Base-by-base conservation (phyloP, 192 early-diverging fungal species). In the Umbelopsis ramanniana region DNA sequence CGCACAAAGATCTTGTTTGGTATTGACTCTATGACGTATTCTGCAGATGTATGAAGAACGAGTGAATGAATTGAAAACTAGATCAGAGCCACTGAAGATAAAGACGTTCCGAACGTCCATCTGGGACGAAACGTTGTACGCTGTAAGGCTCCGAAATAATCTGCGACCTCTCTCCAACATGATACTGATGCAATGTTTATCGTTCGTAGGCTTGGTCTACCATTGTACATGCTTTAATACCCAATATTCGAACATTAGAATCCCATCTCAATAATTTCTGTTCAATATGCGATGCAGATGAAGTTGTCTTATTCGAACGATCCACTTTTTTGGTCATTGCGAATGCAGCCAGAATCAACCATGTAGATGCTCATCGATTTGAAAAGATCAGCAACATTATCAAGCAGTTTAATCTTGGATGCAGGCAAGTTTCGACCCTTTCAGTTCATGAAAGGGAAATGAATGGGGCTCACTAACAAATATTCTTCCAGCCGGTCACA, bases 261-360 rank as follows among this genome's bases (percentile, higher is more conserved):
- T 76, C 77, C 8, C 89, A 96, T 67, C 81, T 99, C 67, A 78
- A 88, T 55, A 88, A 86, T 46, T 98, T 99, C 73, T 88, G 91
- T 71, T 70, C 73, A 29, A 84, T 95, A 73, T 93, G 94, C 70
- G 97, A 98, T 57, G 96, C 96, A 0, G 88, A 94, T 50, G 96
- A 99, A 78, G 93, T 99, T 29, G 93, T 97, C 3, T 79, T 99
- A 26, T 99, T 98, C 79, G 97, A 99, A 78, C 81, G 93, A 33
- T 89, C 95, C 24, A 98, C 97, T 23, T 99, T 99, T 77, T 81
- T 99, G 70, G 95, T 97, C 33, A 96, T 99, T 75, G 92, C 94
- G 11, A 91, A 93, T 74, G 83, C 90, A 22, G 89, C 89, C 29
- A 75, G 75, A 10, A 81, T 86, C 33, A 81, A 84, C 40, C 81